A percentile compares a stretch with the other conserved stretches of the same genome.
Conservation (phyloP, 495 filamentous ascomycete species). For the Extremus antarcticus region DNA sequence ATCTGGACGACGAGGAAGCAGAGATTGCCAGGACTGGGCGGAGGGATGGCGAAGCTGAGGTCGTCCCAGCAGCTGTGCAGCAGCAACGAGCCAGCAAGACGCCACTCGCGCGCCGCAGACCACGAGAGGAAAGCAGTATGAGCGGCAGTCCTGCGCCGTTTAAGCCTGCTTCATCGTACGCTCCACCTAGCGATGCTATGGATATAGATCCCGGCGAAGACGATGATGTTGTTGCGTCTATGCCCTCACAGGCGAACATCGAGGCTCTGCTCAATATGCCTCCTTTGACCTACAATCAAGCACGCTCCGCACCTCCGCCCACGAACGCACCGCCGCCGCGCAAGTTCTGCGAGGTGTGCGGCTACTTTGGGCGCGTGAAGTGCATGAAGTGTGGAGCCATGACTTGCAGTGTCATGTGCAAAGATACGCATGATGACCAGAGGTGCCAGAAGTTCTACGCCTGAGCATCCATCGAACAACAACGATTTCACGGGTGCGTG, state of each 20-base stretch:
- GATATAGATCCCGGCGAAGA: conserved; percentile 32
- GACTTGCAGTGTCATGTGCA: conserved; percentile 74
- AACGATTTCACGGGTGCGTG: too few species aligned
- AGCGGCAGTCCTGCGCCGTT: conserved; percentile 11
- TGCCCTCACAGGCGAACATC: conserved; percentile 61
- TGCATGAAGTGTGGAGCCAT: conserved; percentile 75
- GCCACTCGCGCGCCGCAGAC: conserved; percentile 11
- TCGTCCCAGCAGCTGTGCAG: conserved; percentile 10
- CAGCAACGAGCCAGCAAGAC: conserved; percentile 25
- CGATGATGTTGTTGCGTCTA: conserved; percentile 48
- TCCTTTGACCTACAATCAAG: conserved; percentile 68
- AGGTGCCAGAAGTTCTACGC: conserved; percentile 46
- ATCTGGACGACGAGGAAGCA: conserved; percentile 82
- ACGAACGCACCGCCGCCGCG: conserved; percentile 42
- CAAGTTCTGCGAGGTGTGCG: conserved; percentile 77
- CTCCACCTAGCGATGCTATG: conserved; percentile 11
- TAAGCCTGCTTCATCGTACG: neutral
- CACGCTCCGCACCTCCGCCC: conserved; percentile 48
- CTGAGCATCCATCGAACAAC: too few species aligned
- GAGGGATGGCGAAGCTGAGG: conserved; percentile 13
- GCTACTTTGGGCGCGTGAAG: conserved; percentile 80
- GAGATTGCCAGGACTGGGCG: conserved; percentile 34
- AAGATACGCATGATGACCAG: conserved; percentile 67
- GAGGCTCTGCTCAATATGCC: conserved; percentile 56
- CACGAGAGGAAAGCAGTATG: conserved; percentile 8